Evolutionary conservation across 148 eudicot species (phyloP).

Genomic region (Cornus suecica): DNA sequence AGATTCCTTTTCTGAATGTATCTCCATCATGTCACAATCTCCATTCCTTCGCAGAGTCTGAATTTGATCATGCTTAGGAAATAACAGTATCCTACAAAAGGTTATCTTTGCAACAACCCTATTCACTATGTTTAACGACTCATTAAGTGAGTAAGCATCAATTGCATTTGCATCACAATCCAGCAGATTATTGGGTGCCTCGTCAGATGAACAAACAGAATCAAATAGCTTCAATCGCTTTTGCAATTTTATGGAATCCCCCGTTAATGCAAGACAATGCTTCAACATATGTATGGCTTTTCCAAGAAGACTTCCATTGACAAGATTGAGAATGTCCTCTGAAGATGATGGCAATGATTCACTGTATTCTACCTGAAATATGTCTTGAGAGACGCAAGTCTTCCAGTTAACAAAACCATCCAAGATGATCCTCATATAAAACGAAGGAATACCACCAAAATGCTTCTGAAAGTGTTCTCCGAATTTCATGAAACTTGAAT

Average conservation of each 20-base stretch:
- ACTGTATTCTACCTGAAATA: conserved; percentile 42
- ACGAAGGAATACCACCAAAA: conserved; percentile 30
- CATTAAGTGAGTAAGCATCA: conserved; percentile 34
- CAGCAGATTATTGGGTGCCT: conserved; percentile 29
- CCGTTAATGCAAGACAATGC: conserved; percentile 36
- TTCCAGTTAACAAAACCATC: conserved; percentile 70
- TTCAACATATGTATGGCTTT: conserved; percentile 50
- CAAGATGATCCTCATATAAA: conserved; percentile 50
- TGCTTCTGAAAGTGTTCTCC: conserved; percentile 28
- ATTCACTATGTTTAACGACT: conserved; percentile 50
- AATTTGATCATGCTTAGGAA: conserved; percentile 30
- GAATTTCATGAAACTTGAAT: conserved; percentile 32
- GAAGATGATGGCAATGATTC: conserved; percentile 32
- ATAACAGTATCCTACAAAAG: conserved; percentile 56
- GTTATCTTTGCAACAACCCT: conserved; percentile 57
- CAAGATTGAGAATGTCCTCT: conserved; percentile 45
- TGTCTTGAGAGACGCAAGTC: conserved; percentile 44
- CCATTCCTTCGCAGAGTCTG: conserved; percentile 24
- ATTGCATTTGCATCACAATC: conserved; percentile 37
- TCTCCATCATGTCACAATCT: conserved; percentile 13
- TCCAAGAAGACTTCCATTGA: conserved; percentile 63
- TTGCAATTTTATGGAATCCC: conserved; percentile 23
- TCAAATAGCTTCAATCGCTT: conserved; percentile 46
- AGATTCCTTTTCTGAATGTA: conserved; percentile 19
- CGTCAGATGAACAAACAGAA: conserved; percentile 43